phyloP scores from a whole-genome alignment of 768 basidiomycete species.

The Pulveroboletus sp. region DNA sequence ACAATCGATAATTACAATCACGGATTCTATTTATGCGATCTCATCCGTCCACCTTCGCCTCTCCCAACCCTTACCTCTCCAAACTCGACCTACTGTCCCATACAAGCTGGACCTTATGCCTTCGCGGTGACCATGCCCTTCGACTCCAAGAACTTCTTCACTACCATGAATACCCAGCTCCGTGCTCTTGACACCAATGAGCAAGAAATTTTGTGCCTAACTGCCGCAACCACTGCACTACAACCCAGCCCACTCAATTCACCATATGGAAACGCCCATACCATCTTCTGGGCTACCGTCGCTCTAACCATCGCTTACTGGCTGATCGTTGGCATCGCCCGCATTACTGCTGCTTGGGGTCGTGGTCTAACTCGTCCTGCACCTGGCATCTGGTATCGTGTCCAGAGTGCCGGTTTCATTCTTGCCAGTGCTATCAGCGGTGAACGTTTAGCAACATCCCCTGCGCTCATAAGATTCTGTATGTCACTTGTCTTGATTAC shows the following conservation, averaged over 20 bases:
- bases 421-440: slow-evolving; percentile 92
- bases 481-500: slow-evolving; percentile 29
- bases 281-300: slow-evolving; percentile 72
- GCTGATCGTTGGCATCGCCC: slow-evolving; percentile 72
- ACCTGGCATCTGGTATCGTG: slow-evolving; percentile 59
- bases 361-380: slow-evolving; percentile 57
- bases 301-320: slow-evolving; percentile 76
- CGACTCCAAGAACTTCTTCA: slow-evolving; percentile 61
- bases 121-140: slow-evolving; percentile 73
- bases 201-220: slow-evolving; percentile 77
- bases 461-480: slow-evolving; percentile 88
- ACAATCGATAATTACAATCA: slow-evolving; percentile 71
- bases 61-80: slow-evolving; percentile 42
- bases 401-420: slow-evolving; percentile 83
- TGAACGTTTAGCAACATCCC: slow-evolving; percentile 77
- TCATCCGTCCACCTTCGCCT: slow-evolving; percentile 75
- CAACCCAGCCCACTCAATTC: slow-evolving; percentile 47
- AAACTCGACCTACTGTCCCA: slow-evolving; percentile 62
- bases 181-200: slow-evolving; percentile 86
- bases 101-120: slow-evolving; percentile 74
- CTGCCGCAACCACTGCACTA: slow-evolving; percentile 73
- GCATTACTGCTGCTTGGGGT: slow-evolving; percentile 82
- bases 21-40: slow-evolving; percentile 69
- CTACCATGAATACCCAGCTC: slow-evolving; percentile 78
- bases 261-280: slow-evolving; percentile 61